Conservation (phyloP, 2,329 filamentous ascomycete genomes). For the Sarocladium oryzae region DNA sequence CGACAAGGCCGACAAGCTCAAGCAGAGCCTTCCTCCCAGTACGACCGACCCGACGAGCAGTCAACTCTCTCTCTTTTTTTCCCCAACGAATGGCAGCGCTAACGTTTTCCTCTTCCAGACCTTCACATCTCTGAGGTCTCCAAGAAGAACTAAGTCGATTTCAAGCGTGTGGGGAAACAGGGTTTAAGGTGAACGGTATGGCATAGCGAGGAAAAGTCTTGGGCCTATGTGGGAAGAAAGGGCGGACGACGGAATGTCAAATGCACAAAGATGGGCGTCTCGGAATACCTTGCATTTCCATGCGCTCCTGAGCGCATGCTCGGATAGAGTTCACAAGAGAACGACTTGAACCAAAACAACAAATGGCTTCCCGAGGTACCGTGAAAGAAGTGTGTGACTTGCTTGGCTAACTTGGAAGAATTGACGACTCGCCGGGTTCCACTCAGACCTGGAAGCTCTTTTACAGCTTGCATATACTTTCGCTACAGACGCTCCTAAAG, state of each 20-base stretch:
- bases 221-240: not conserved
- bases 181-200: constrained; percentile 31
- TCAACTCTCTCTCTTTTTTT: not conserved
- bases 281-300: constrained; percentile 15
- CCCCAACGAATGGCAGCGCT: not conserved
- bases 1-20: constrained; percentile 99
- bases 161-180: constrained; percentile 14
- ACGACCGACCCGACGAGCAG: constrained; percentile 37
- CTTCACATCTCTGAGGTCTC: constrained; percentile 47
- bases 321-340: constrained; percentile 30
- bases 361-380: not conserved
- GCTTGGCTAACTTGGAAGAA: constrained; percentile 4
- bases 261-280: constrained; percentile 10
- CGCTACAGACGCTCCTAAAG: constrained; percentile 17
- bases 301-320: constrained; percentile 32
- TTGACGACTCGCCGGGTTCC: too few relatives aligned
- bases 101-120: constrained; percentile 26
- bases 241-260: constrained; percentile 6
- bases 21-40: constrained; percentile 98
- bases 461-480: constrained; percentile 14
- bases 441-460: not conserved
- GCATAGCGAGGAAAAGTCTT: constrained; percentile 18
- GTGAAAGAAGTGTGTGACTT: not conserved
- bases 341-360: constrained; percentile 26
- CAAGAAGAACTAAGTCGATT: constrained; percentile 41